Conservation (phyloP, 2,329 filamentous ascomycete species). For the Aureobasidium sp. region DNA sequence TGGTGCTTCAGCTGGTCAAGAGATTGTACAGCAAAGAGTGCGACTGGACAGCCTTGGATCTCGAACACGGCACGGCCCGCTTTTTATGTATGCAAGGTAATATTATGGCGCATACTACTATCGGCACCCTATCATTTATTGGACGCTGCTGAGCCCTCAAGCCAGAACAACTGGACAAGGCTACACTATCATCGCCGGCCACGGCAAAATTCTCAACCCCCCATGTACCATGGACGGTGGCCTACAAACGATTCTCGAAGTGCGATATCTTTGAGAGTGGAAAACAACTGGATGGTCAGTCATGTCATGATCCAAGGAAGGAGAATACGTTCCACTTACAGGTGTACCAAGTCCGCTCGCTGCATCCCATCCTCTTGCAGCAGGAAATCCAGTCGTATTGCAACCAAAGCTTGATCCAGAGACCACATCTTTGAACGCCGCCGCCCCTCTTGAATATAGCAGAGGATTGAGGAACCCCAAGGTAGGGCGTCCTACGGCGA, state of each 20-base stretch:
- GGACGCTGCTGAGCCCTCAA: too few relatives aligned
- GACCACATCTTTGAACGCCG: constrained; percentile 22
- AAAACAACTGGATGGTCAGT: neutral
- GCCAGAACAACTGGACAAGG: neutral
- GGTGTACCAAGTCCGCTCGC: constrained; percentile 21
- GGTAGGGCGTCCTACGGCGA: constrained; percentile 30
- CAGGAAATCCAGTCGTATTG: constrained; percentile 22
- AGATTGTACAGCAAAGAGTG: neutral
- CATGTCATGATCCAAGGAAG: too few relatives aligned
- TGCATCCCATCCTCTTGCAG: constrained; percentile 16
- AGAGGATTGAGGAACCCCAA: constrained; percentile 35
- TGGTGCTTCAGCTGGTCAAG: neutral
- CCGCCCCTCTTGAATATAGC: constrained; percentile 22
- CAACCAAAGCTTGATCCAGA: constrained; percentile 23
- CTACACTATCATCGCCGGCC: neutral
- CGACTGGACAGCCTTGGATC: too few relatives aligned
- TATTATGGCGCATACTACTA: neutral
- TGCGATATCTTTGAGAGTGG: neutral
- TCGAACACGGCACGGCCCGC: too few relatives aligned
- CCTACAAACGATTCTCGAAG: neutral
- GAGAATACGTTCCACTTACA: too few relatives aligned
- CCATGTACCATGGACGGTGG: neutral
- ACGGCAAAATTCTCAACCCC: neutral
- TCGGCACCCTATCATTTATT: neutral
- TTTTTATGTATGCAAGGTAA: neutral